Evolutionary conservation across 805 yeast genomes (phyloP), one percentile per base, ranked within the genome.

Genomic region (Yueomyces sinensis): DNA sequence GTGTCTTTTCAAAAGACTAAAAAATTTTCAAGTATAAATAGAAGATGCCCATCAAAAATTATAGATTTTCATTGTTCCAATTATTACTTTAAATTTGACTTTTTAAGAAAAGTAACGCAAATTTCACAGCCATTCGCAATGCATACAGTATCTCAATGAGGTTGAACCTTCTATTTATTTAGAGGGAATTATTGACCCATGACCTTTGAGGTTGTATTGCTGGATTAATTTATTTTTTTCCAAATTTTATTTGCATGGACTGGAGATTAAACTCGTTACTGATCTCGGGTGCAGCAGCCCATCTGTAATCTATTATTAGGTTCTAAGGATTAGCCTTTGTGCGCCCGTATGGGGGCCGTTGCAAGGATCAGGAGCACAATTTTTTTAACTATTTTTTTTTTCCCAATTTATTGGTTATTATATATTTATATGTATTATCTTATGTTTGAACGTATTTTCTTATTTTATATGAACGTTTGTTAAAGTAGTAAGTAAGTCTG

Each of bases 241-340:
- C n/a, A n/a, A n/a, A n/a, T n/a, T 32, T 19, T 36, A 34, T 33
- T 32, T 35, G 61, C 62, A 56, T 67, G 76, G 68, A 63, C 77
- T 72, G 80, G 73, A 74, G 79, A 74, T 45, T 40, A 68, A 63
- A 46, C n/a, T n/a, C n/a, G 27, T 37, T 53, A 70, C 61, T 59
- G 71, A 65, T 74, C 82, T 74, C 68, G 82, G 82, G 82, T 74
- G 81, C 81, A 70, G 74, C 72, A 64, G 58, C 63, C 65, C 77
- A 70, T 72, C 62, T 44, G 62, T 52, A 60, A 59, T 53, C 49
- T 53, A n/a, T n/a, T n/a, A 9, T 20, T 48, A 48, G 64, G 57
- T 56, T 58, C 74, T 70, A 71, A 73, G 76, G 78, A 74, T 53
- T 61, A 66, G 63, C 80, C 80, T 74, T 74, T 78, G 80, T 72